These are phyloP conservation scores for Triglochin maritima DNA, from an alignment of 106 monocot genomes.

Conservation along the genomic window DNA sequence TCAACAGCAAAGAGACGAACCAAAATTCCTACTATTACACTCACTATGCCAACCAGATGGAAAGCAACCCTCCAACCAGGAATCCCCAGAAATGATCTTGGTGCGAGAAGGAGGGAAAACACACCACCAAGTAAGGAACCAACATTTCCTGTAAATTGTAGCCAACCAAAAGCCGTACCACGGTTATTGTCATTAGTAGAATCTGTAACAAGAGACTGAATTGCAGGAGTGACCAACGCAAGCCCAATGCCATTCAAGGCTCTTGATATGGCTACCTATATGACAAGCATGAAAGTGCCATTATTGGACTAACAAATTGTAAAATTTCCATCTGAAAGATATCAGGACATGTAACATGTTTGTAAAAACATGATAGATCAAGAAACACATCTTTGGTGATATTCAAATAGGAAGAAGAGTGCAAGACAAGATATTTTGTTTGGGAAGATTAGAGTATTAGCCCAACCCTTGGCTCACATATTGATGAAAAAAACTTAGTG, in stretches of 20 bases:
- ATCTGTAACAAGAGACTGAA: slow-evolving; percentile 60
- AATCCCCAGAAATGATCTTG: slow-evolving; percentile 62
- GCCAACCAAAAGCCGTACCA: slow-evolving; percentile 58
- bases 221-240: slow-evolving; percentile 55
- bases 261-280: slow-evolving; percentile 34
- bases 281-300: background rate
- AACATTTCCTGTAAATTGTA: slow-evolving; percentile 42
- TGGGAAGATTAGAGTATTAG: too few species aligned
- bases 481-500: too few species aligned
- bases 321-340: too few species aligned
- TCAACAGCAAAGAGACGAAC: slow-evolving; percentile 58
- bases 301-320: too few species aligned
- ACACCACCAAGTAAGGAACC: slow-evolving; percentile 70
- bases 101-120: slow-evolving; percentile 52
- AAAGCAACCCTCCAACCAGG: slow-evolving; percentile 89
- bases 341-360: too few species aligned
- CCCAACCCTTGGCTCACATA: too few species aligned
- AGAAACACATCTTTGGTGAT: too few species aligned
- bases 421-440: too few species aligned
- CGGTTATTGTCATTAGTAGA: slow-evolving; percentile 53
- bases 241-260: slow-evolving; percentile 54
- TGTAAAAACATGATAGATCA: too few species aligned
- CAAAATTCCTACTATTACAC: slow-evolving; percentile 58
- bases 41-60: slow-evolving; percentile 58
- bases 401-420: too few species aligned